Percentiles rank a stretch among this genome's conserved stretches.
These are phyloP conservation scores for Candida sakaeoensis DNA, from an alignment of 805 yeast species.

Conservation along the genomic window DNA sequence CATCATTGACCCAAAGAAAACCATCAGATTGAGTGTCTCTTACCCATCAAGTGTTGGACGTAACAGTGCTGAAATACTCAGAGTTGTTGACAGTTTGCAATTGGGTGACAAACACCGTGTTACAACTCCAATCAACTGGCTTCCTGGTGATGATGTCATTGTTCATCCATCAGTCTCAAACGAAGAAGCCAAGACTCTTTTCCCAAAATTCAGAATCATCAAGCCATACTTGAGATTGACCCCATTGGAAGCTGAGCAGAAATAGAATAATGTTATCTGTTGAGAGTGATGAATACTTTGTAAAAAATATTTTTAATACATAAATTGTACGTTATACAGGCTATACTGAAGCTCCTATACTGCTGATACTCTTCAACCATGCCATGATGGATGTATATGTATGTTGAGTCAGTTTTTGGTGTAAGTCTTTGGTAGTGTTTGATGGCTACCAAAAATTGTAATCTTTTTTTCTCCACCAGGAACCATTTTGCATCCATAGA, in stretches of 20 bases:
- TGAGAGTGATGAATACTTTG: neutral
- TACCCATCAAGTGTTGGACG: constrained; percentile 96
- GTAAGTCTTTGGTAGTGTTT: no score
- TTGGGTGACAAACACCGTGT: constrained; percentile 77
- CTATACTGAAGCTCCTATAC: no score
- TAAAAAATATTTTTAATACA: no score
- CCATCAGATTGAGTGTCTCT: constrained; percentile 78
- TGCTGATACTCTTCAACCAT: no score
- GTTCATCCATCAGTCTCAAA: constrained; percentile 83
- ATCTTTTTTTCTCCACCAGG: no score
- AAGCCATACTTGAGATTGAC: constrained; percentile 84
- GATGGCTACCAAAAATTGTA: no score
- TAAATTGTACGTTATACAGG: no score
- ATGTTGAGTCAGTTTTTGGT: no score
- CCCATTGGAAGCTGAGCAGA: constrained; percentile 30
- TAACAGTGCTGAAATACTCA: constrained; percentile 87
- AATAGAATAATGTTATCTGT: neutral
- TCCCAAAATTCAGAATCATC: constrained; percentile 80
- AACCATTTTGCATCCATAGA: no score
- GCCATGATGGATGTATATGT: no score
- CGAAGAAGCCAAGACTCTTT: constrained; percentile 59
- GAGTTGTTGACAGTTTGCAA: constrained; percentile 87
- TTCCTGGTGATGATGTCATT: constrained; percentile 84
- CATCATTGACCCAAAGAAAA: constrained; percentile 86
- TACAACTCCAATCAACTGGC: constrained; percentile 89